These are phyloP conservation scores for Coemansia sp. DNA, from an alignment of 192 early-diverging fungal species.

Conservation along the genomic window DNA sequence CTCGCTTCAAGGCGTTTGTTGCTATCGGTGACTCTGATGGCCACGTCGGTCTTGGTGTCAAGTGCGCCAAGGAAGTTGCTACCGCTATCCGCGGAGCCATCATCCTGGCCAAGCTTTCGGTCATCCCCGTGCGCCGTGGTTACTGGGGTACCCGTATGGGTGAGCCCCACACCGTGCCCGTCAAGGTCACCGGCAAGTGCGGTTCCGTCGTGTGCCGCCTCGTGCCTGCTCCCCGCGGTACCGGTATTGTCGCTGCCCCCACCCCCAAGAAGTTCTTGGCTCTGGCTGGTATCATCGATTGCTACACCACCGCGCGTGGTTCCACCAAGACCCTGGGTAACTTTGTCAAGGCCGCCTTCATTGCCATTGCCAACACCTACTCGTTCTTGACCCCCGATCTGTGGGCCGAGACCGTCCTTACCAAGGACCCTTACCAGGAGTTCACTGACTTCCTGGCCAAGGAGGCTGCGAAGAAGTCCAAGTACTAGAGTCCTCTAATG, in stretches of 20 bases:
- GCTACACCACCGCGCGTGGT: constrained; percentile 96
- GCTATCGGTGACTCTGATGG: constrained; percentile 97
- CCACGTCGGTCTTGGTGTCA: constrained; percentile 99
- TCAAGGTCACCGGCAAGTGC: constrained; percentile 97
- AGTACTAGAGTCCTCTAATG: constrained; percentile 35
- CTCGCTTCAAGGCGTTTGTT: constrained; percentile 99
- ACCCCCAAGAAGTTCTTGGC: constrained; percentile 97
- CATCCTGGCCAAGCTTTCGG: constrained; percentile 97
- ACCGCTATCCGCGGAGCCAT: constrained; percentile 98
- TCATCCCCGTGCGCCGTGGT: constrained; percentile 98
- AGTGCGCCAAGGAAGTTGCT: constrained; percentile 99
- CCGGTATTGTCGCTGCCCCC: constrained; percentile 96
- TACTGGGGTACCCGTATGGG: constrained; percentile 98
- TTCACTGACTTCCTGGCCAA: constrained; percentile 80
- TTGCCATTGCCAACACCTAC: constrained; percentile 97
- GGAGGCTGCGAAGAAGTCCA: constrained; percentile 58
- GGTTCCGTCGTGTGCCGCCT: constrained; percentile 92
- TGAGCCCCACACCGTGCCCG: constrained; percentile 97
- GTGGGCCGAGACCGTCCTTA: constrained; percentile 90
- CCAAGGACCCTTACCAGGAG: constrained; percentile 91
- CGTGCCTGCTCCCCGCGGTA: constrained; percentile 99
- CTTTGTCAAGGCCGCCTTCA: constrained; percentile 99
- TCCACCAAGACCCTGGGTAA: constrained; percentile 98
- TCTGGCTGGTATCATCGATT: constrained; percentile 97
- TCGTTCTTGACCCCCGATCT: constrained; percentile 96